phyloP scores from a whole-genome alignment of 2,329 filamentous ascomycete genomes.

The Parasarocladium wereldwijsianum region DNA sequence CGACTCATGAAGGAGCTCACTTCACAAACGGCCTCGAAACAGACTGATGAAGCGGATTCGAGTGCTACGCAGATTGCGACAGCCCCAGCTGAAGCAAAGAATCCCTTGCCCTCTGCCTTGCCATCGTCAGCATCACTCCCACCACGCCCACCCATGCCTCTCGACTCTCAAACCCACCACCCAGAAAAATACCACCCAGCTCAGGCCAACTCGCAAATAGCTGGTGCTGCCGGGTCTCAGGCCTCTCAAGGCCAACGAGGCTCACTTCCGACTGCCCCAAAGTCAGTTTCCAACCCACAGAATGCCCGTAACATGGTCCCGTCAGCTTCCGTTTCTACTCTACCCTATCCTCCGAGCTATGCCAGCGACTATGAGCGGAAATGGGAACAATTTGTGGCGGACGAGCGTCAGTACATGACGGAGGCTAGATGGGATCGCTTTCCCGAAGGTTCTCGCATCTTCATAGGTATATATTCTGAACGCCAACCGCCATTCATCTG shows the following conservation, averaged over 20 bases:
- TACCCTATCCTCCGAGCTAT: too few species aligned
- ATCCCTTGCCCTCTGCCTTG: constrained; percentile 18
- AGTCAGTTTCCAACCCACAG: too few species aligned
- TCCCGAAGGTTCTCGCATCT: constrained; percentile 61
- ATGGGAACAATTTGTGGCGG: constrained; percentile 58
- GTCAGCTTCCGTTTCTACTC: too few species aligned
- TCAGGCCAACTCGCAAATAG: constrained; percentile 15
- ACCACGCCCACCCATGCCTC: constrained; percentile 23
- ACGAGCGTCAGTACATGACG: constrained; percentile 61
- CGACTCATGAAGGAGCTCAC: constrained; percentile 26
- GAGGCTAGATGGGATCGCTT: constrained; percentile 75
- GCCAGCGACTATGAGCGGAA: constrained; percentile 40
- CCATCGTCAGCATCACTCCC: constrained; percentile 29
- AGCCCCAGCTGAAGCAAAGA: constrained; percentile 12
- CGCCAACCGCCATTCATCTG: constrained; percentile 12
- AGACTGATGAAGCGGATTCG: constrained; percentile 12
- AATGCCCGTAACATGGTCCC: too few species aligned
- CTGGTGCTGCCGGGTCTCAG: background rate
- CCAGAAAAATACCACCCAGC: constrained; percentile 20
- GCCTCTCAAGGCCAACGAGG: background rate
- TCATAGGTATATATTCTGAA: constrained; percentile 52
- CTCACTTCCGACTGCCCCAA: constrained; percentile 1
- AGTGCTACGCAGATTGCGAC: constrained; percentile 11
- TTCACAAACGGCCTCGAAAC: constrained; percentile 13
- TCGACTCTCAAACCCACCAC: constrained; percentile 22